phyloP scores from a whole-genome alignment of 2,329 filamentous ascomycete genomes.

The Pseudogymnoascus sp. region DNA sequence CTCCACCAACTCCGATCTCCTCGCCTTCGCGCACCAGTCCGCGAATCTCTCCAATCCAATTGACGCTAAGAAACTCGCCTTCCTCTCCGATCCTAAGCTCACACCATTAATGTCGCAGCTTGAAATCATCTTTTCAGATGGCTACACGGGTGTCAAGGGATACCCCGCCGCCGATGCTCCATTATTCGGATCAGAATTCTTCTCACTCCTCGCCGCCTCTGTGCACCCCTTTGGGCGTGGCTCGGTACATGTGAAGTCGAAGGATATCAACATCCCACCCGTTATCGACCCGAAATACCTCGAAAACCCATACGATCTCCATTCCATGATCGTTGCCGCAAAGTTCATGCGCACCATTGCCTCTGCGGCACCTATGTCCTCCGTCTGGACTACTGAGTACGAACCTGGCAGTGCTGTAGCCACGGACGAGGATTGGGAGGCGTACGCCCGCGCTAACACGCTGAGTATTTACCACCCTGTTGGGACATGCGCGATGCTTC shows the following conservation, averaged over 20 bases:
- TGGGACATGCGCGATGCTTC: constrained; percentile 20
- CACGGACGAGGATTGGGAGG: constrained; percentile 11
- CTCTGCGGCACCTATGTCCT: constrained; percentile 13
- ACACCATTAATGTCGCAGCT: constrained; percentile 16
- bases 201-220: constrained; percentile 39
- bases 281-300: constrained; percentile 49
- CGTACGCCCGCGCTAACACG: constrained; percentile 12
- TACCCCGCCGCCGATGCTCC: constrained; percentile 15
- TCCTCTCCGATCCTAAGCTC: constrained; percentile 28
- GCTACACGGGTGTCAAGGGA: constrained; percentile 33
- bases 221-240: constrained; percentile 51
- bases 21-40: constrained; percentile 29
- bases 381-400: constrained; percentile 18
- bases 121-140: constrained; percentile 33
- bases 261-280: constrained; percentile 32
- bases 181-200: constrained; percentile 17
- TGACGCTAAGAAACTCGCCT: constrained; percentile 33
- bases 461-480: constrained; percentile 13
- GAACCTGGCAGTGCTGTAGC: constrained; percentile 16
- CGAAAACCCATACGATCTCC: constrained; percentile 41
- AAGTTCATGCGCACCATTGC: constrained; percentile 18
- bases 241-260: constrained; percentile 44
- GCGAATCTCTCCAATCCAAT: constrained; percentile 26
- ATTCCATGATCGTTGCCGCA: constrained; percentile 21
- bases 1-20: constrained; percentile 25